A percentile compares a stretch with the other conserved stretches of the same genome.
Evolutionary conservation across 1,284 basidiomycete genomes (phyloP).

Genomic region (Papiliotrema terrestris): DNA sequence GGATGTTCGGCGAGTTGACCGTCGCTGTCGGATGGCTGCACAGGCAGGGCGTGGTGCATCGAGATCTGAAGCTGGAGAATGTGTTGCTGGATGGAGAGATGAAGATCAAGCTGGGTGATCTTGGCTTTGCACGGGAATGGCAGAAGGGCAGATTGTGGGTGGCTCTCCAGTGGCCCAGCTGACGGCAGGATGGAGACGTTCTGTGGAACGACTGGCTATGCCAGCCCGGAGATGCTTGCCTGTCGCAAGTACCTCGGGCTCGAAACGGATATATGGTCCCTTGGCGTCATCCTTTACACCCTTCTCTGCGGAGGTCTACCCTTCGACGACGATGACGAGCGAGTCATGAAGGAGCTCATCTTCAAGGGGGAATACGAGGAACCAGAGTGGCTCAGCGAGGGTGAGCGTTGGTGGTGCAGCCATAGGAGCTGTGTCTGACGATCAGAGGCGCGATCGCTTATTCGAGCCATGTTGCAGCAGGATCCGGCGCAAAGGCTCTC

Average conservation of each 20-base stretch:
- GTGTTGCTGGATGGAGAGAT: slow-evolving; percentile 83
- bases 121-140: slow-evolving; percentile 94
- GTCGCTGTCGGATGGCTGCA: slow-evolving; percentile 92
- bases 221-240: slow-evolving; percentile 89
- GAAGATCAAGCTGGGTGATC: slow-evolving; percentile 87
- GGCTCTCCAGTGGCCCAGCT: slow-evolving; percentile 4
- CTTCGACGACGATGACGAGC: slow-evolving; percentile 95
- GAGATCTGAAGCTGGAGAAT: slow-evolving; percentile 96
- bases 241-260: slow-evolving; percentile 82
- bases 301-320: slow-evolving; percentile 90
- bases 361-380: slow-evolving; percentile 85
- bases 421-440: neutral
- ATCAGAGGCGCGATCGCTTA: slow-evolving; percentile 75
- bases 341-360: slow-evolving; percentile 81
- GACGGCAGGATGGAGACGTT: slow-evolving; percentile 73
- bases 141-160: slow-evolving; percentile 64
- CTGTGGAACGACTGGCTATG: slow-evolving; percentile 89
- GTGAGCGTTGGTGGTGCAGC: slow-evolving; percentile 51
- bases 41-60: slow-evolving; percentile 82
- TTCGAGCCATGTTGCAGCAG: slow-evolving; percentile 72
- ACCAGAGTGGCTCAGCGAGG: slow-evolving; percentile 82
- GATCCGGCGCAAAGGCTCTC: slow-evolving; percentile 72
- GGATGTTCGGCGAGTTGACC: slow-evolving; percentile 90
- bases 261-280: slow-evolving; percentile 97
- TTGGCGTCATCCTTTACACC: slow-evolving; percentile 93